A percentile compares a stretch with the other conserved stretches of the same genome.
phyloP scores from a whole-genome alignment of 495 filamentous ascomycete genomes.

The Aspergillus indologenus region DNA sequence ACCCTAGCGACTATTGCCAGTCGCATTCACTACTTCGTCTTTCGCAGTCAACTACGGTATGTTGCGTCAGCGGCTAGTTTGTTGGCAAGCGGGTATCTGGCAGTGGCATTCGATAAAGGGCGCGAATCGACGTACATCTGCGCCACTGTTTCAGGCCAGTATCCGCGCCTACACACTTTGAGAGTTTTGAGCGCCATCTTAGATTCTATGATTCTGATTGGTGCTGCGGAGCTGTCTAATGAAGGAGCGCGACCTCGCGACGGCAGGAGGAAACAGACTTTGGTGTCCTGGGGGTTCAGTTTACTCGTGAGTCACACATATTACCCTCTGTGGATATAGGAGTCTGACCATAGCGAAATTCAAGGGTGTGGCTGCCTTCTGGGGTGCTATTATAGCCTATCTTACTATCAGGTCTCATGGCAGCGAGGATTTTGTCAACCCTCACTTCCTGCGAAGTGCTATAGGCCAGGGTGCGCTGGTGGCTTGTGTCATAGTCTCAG shows the following conservation, averaged over 20 bases:
- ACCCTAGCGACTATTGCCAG: slow-evolving; percentile 21
- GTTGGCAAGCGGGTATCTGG: slow-evolving; percentile 27
- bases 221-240: slow-evolving; percentile 28
- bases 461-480: slow-evolving; percentile 33
- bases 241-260: slow-evolving; percentile 22
- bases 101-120: slow-evolving; percentile 26
- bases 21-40: slow-evolving; percentile 26
- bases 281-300: slow-evolving; percentile 34
- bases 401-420: slow-evolving; percentile 24
- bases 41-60: slow-evolving; percentile 30
- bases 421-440: slow-evolving; percentile 25
- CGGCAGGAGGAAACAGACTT: slow-evolving; percentile 24
- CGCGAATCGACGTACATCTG: slow-evolving; percentile 49
- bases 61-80: slow-evolving; percentile 36
- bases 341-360: slow-evolving; percentile 6
- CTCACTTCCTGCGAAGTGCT: slow-evolving; percentile 35
- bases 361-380: slow-evolving; percentile 35
- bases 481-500: slow-evolving; percentile 30
- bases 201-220: slow-evolving; percentile 37
- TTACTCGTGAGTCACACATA: slow-evolving; percentile 33
- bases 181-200: slow-evolving; percentile 28
- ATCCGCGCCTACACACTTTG: slow-evolving; percentile 24
- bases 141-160: slow-evolving; percentile 29
- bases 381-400: slow-evolving; percentile 26
- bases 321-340: not conserved